These are phyloP conservation scores for Leccinellum luteum DNA, from an alignment of 768 basidiomycete species.

Conservation along the genomic window DNA sequence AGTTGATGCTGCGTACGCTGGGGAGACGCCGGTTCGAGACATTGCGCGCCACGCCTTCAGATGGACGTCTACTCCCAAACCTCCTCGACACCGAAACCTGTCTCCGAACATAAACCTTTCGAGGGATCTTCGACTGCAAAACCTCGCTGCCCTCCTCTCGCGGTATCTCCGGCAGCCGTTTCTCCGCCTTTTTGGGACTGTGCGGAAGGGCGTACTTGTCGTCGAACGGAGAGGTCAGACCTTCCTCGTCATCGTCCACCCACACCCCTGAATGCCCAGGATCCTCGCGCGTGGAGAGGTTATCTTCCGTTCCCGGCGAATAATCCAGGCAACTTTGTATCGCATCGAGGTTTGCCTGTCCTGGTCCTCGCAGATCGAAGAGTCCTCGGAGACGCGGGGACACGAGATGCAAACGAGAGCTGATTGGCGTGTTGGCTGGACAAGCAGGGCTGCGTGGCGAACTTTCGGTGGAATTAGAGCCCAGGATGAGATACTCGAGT, in stretches of 20 bases:
- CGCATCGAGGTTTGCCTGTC: slow-evolving; percentile 20
- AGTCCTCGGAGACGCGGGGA: slow-evolving; percentile 32
- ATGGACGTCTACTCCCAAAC: neutral
- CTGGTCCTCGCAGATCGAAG: slow-evolving; percentile 29
- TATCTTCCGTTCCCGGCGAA: slow-evolving; percentile 13
- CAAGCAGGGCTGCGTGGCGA: slow-evolving; percentile 19
- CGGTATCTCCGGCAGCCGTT: slow-evolving; percentile 15
- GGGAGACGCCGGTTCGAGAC: slow-evolving; percentile 15
- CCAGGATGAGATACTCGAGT: slow-evolving; percentile 23
- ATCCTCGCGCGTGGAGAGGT: slow-evolving; percentile 9
- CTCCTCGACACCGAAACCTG: slow-evolving; percentile 16
- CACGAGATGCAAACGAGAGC: slow-evolving; percentile 9
- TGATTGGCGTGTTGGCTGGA: slow-evolving; percentile 22
- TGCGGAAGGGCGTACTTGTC: slow-evolving; percentile 18
- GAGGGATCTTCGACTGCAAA: slow-evolving; percentile 21
- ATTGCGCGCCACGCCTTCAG: slow-evolving; percentile 2
- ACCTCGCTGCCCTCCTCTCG: neutral
- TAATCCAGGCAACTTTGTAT: slow-evolving; percentile 27
- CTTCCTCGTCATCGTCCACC: slow-evolving; percentile 28
- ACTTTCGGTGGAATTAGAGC: slow-evolving; percentile 3
- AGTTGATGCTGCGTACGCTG: slow-evolving; percentile 16
- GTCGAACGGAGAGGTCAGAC: slow-evolving; percentile 24
- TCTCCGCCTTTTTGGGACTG: slow-evolving; percentile 10
- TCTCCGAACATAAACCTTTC: slow-evolving; percentile 14
- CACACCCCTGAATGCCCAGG: slow-evolving; percentile 14